These are phyloP conservation scores for Pyricularia grisea DNA, from an alignment of 2,329 filamentous ascomycete genomes.

Conservation along the genomic window DNA sequence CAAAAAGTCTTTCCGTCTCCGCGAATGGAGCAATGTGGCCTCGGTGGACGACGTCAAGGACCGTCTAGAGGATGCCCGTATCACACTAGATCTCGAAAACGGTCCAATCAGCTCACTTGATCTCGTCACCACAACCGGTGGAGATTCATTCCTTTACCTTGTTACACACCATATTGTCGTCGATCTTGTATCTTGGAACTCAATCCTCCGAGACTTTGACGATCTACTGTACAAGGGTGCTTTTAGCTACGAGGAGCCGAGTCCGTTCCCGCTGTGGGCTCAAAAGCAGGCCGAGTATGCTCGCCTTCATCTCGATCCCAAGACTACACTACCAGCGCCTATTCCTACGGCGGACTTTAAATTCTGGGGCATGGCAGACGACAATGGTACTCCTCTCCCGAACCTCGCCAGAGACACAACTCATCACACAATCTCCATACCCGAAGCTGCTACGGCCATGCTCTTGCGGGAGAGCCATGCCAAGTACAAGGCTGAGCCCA, in stretches of 20 bases:
- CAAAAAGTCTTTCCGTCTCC: slow-evolving; percentile 31
- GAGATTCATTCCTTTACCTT: slow-evolving; percentile 36
- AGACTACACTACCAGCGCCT: neutral
- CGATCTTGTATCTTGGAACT: slow-evolving; percentile 39
- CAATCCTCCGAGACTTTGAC: slow-evolving; percentile 40
- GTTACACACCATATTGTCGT: slow-evolving; percentile 41
- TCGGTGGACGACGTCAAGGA: slow-evolving; percentile 30
- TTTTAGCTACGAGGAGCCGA: slow-evolving; percentile 15
- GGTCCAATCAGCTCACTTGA: slow-evolving; percentile 41
- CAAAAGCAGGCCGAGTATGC: neutral
- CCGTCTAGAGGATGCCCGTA: slow-evolving; percentile 31
- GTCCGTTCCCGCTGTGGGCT: neutral
- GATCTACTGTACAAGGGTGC: slow-evolving; percentile 34
- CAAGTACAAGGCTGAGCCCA: slow-evolving; percentile 38
- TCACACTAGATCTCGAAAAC: slow-evolving; percentile 34
- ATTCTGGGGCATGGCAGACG: slow-evolving; percentile 36
- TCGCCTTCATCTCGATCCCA: neutral
- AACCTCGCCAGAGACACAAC: slow-evolving; percentile 36
- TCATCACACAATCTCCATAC: slow-evolving; percentile 30
- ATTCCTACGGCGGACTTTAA: slow-evolving; percentile 24
- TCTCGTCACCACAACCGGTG: slow-evolving; percentile 34
- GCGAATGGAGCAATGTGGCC: slow-evolving; percentile 26
- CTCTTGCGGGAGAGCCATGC: slow-evolving; percentile 31
- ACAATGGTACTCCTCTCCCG: slow-evolving; percentile 7
- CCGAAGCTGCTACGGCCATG: slow-evolving; percentile 27